These are phyloP conservation scores for Noccaea caerulescens DNA, from an alignment of 345 rosid species.

Conservation along the genomic window DNA sequence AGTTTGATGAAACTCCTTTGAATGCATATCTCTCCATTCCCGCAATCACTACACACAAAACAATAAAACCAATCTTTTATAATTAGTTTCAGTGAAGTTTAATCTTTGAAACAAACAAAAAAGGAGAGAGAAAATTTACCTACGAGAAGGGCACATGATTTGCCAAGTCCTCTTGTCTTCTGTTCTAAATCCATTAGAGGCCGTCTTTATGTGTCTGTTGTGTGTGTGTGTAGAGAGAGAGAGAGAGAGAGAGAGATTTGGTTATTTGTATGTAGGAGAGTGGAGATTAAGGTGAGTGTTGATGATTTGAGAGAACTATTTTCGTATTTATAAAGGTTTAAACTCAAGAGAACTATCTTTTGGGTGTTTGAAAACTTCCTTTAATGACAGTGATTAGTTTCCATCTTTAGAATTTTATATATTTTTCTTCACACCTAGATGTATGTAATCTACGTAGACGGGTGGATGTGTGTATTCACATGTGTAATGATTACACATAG, in stretches of 20 bases:
- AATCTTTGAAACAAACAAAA: constrained; percentile 21
- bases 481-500: not conserved
- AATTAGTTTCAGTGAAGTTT: constrained; percentile 3
- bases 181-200: constrained; percentile 45
- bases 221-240: constrained; percentile 1
- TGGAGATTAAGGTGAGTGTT: constrained; percentile 27
- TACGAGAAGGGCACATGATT: constrained; percentile 78
- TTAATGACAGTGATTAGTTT: constrained; percentile 23
- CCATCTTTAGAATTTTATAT: constrained; percentile 19
- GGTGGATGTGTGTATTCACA: constrained; percentile 6
- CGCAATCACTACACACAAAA: constrained; percentile 55
- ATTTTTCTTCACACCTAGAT: constrained; percentile 2
- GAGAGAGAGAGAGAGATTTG: constrained; percentile 9
- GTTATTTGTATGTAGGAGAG: constrained; percentile 27
- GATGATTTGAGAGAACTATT: constrained; percentile 24
- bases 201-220: constrained; percentile 36
- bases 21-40: constrained; percentile 96
- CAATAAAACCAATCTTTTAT: not conserved
- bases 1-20: constrained; percentile 95
- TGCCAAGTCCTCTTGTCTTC: constrained; percentile 55
- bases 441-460: constrained; percentile 5
- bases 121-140: constrained; percentile 12
- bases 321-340: constrained; percentile 29
- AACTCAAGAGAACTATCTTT: constrained; percentile 22
- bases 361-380: constrained; percentile 23